Evolutionary conservation across 1,284 basidiomycete genomes (phyloP).

Genomic region (Sutorius eximius): DNA sequence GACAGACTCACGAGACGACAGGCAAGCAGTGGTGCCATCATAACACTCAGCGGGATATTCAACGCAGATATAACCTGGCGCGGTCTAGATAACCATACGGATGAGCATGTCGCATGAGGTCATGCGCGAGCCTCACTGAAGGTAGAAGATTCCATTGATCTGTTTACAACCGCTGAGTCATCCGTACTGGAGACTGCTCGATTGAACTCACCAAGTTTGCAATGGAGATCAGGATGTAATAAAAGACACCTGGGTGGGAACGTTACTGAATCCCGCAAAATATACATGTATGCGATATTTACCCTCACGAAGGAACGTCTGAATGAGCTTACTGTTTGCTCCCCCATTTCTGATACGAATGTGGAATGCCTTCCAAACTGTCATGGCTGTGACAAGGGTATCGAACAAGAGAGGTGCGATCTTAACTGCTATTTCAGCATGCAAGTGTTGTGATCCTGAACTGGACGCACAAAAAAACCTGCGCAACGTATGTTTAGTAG

Average conservation of each 20-base stretch:
- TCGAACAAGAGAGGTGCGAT: conserved; percentile 78
- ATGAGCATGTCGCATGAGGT: conserved; percentile 4
- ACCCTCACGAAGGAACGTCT: conserved; percentile 81
- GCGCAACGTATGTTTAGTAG: conserved; percentile 13
- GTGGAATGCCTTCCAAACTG: conserved; percentile 68
- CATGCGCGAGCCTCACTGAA: conserved; percentile 52
- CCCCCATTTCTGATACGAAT: conserved; percentile 72
- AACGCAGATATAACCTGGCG: conserved; percentile 80
- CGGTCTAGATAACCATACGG: conserved; percentile 46
- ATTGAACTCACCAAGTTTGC: conserved; percentile 56
- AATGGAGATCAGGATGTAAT: conserved; percentile 77
- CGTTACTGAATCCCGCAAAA: conserved; percentile 3
- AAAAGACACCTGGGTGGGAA: conserved; percentile 61
- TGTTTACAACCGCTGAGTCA: conserved; percentile 20
- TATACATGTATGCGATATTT: conserved; percentile 15
- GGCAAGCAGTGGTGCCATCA: conserved; percentile 76
- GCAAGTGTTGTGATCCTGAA: neutral
- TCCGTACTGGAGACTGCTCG: neutral
- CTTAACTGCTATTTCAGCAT: conserved; percentile 37
- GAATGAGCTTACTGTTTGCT: conserved; percentile 73
- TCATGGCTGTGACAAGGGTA: conserved; percentile 75
- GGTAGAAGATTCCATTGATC: conserved; percentile 80
- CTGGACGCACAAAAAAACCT: conserved; percentile 68
- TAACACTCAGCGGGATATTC: conserved; percentile 81
- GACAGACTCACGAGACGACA: conserved; percentile 59